phyloP scores from a whole-genome alignment of 2,329 filamentous ascomycete species.

The Trichoderma afroharzianum region DNA sequence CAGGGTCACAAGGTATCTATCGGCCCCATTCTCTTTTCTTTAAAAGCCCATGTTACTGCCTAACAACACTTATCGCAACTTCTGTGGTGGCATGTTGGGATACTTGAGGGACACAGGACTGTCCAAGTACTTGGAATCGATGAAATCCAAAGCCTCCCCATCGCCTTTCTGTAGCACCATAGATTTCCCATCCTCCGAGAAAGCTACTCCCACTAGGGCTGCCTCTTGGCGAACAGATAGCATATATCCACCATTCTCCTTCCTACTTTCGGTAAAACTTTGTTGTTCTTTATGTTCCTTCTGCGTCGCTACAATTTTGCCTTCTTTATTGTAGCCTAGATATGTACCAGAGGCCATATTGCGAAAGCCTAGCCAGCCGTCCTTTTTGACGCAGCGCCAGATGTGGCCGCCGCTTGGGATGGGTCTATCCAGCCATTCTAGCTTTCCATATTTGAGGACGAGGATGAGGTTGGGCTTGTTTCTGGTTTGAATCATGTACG shows the following conservation, averaged over 20 bases:
- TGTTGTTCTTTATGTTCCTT: neutral
- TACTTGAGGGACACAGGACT: neutral
- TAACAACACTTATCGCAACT: neutral
- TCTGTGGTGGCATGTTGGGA: neutral
- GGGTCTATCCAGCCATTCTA: too few relatives aligned
- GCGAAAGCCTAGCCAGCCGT: neutral
- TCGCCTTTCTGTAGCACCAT: neutral
- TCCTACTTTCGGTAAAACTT: neutral
- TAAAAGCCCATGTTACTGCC: too few relatives aligned
- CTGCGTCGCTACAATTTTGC: neutral
- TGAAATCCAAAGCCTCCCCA: neutral
- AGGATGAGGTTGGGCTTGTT: neutral
- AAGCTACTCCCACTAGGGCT: neutral
- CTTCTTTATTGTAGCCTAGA: neutral
- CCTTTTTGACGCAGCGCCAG: neutral
- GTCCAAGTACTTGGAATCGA: neutral
- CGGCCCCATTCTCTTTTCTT: too few relatives aligned
- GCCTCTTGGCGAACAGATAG: neutral
- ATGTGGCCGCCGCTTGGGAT: neutral
- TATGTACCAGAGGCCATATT: neutral
- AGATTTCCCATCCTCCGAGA: neutral
- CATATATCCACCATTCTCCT: neutral
- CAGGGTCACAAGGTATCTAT: too few relatives aligned
- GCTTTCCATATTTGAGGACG: too few relatives aligned
- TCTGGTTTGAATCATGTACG: neutral